Percentiles rank a stretch among this genome's conserved stretches.
These are phyloP conservation scores for Malus hybrid DNA, from an alignment of 331 rosid species.

Conservation along the genomic window DNA sequence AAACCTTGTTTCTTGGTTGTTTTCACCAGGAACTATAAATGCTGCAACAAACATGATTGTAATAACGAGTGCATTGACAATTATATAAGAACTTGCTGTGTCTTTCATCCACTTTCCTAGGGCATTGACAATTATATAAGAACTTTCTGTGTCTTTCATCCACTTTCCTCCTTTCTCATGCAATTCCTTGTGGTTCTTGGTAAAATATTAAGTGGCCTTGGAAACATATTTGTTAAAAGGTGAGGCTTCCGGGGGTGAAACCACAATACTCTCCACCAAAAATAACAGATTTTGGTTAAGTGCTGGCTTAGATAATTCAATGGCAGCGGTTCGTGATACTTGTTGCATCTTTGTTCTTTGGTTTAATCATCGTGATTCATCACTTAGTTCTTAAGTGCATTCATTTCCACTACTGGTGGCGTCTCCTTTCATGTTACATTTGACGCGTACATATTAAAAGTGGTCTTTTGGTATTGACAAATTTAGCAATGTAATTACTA, in stretches of 20 bases:
- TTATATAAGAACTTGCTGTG: no score
- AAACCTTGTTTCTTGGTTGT: no score
- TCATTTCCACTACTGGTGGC: neutral
- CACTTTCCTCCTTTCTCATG: no score
- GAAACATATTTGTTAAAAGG: no score
- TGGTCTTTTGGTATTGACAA: neutral
- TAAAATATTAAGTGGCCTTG: no score
- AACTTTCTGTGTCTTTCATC: rapidly evolving
- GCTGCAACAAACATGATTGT: no score
- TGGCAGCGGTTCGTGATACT: constrained; percentile 76
- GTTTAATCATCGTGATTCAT: neutral
- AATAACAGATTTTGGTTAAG: constrained; percentile 93
- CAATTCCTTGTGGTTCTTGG: no score
- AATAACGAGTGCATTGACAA: no score
- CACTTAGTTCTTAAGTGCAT: neutral
- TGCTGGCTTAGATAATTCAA: constrained; percentile 92
- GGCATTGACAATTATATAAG: no score
- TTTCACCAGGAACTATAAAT: no score
- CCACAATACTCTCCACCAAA: constrained; percentile 26
- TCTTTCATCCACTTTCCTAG: no score
- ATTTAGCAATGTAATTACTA: constrained; percentile 19
- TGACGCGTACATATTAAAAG: neutral
- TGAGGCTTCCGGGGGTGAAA: no score
- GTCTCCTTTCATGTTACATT: neutral
- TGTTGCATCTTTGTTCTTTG: neutral